These are phyloP conservation scores for Catunica adiposa DNA, from an alignment of 2,329 filamentous ascomycete genomes.

Conservation along the genomic window DNA sequence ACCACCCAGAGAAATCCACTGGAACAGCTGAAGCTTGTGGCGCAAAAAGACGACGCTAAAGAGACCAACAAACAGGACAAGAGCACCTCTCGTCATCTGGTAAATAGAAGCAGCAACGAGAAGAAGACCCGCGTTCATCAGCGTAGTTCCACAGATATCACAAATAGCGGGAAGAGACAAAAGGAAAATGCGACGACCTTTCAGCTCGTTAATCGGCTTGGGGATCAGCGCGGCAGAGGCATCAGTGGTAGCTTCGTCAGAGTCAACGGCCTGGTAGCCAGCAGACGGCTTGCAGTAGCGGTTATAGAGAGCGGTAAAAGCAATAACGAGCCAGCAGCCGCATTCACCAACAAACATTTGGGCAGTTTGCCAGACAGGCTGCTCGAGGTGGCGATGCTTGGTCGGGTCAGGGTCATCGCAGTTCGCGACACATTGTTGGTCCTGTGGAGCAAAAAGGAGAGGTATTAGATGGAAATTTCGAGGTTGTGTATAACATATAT, in stretches of 20 bases:
- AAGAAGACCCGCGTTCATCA: constrained; percentile 91
- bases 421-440: constrained; percentile 91
- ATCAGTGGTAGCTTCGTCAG: constrained; percentile 21
- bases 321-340: constrained; percentile 87
- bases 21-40: constrained; percentile 65
- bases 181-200: constrained; percentile 54
- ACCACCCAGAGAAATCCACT: constrained; percentile 77
- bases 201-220: constrained; percentile 43
- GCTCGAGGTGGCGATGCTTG: constrained; percentile 63
- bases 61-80: constrained; percentile 87
- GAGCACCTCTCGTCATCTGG: constrained; percentile 91
- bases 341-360: constrained; percentile 98
- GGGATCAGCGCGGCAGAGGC: constrained; percentile 22
- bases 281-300: constrained; percentile 32
- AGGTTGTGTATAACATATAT: background rate
- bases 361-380: constrained; percentile 87
- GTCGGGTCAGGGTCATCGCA: constrained; percentile 55
- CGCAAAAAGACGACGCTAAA: constrained; percentile 87
- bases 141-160: constrained; percentile 85
- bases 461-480: background rate
- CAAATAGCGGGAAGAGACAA: constrained; percentile 78
- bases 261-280: constrained; percentile 51
- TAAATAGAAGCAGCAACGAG: constrained; percentile 94
- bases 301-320: constrained; percentile 47
- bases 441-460: constrained; percentile 30